Evolutionary conservation across 305 asterid species (phyloP), one percentile per base, ranked within the genome.

Genomic region (Coffea humblotiana): DNA sequence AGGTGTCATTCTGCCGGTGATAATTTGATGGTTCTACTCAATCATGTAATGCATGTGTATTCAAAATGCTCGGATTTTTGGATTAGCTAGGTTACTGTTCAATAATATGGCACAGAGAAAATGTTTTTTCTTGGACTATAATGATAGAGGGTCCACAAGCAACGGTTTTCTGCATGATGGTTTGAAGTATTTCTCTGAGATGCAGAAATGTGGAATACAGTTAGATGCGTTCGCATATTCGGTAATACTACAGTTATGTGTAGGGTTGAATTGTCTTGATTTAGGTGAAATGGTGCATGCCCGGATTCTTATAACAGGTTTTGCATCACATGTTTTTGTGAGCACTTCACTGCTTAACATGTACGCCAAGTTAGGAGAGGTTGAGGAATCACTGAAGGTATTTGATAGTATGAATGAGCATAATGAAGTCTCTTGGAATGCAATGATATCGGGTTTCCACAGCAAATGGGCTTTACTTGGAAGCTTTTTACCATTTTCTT

Each of bases 381-480:
- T 86, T 63, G 86, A 84, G 69, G 80, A 83, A 82, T 88, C 90
- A 61, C 78, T 76, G 72, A 80, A 66, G 77, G 87, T 87, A 56
- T 90, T 90, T 80, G 79, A 81, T 73, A 83, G 82, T 79, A 86
- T 90, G 90, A 77, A 54, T 71, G 90, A 84, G 61, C 88, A 79
- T 65, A 90, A 87, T 64, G 82, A 75, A 21, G 88, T 88, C 76
- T 81, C 93, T 27, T 88, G 90, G 93, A 90, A 88, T 87, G 88
- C 90, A 45, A 83, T 90, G 85, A 90, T 90, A 85, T 87, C 90
- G 27, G 91, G 89, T 74, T 83, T 90, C 80, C 80, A 82, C 89
- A 35, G 84, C 83, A 60, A 88, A 88, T n/a, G 88, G 89, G 40
- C 84, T 87, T 78, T 88, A 85, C 75, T 58, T 64, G 66, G 88